A percentile compares a stretch with the other conserved stretches of the same genome.
phyloP scores from a whole-genome alignment of 1,284 basidiomycete genomes.

The Pseudozyma thailandica region DNA sequence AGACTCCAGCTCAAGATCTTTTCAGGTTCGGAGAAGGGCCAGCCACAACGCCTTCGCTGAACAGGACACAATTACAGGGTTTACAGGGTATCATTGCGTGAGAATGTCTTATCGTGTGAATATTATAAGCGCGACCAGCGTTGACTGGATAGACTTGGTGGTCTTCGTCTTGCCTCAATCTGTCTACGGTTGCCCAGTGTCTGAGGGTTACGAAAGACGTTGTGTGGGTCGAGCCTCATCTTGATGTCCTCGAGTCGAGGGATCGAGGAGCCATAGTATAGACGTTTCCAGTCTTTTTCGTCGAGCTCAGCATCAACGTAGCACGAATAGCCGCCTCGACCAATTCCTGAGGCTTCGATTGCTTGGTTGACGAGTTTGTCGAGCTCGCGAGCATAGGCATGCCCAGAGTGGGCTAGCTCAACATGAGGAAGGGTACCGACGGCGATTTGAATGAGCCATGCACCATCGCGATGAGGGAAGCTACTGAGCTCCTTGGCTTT shows the following conservation, averaged over 20 bases:
- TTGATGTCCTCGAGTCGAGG: conserved; percentile 48
- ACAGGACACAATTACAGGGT: conserved; percentile 2
- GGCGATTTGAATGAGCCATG: conserved; percentile 60
- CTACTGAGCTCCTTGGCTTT: conserved; percentile 33
- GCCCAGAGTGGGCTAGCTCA: conserved; percentile 30
- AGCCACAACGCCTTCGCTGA: neutral
- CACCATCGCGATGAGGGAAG: conserved; percentile 53
- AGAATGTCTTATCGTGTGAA: neutral
- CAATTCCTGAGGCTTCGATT: conserved; percentile 26
- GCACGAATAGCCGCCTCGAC: conserved; percentile 48
- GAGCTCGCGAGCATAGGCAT: conserved; percentile 27
- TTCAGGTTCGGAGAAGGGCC: neutral
- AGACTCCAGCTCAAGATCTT: too few species aligned
- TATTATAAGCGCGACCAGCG: conserved; percentile 8
- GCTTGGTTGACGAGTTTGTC: conserved; percentile 35
- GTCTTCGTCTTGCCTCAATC: conserved; percentile 22
- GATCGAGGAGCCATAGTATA: conserved; percentile 53
- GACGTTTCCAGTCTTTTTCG: conserved; percentile 42
- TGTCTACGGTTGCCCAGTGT: conserved; percentile 33
- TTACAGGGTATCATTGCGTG: neutral
- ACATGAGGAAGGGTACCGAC: conserved; percentile 35
- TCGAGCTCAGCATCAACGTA: conserved; percentile 55
- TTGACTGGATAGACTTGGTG: neutral
- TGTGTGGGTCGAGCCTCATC: conserved; percentile 48
- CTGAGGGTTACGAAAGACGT: conserved; percentile 55